Evolutionary conservation across 441 rosid genomes (phyloP).

Genomic region (Corymbia citriodora): DNA sequence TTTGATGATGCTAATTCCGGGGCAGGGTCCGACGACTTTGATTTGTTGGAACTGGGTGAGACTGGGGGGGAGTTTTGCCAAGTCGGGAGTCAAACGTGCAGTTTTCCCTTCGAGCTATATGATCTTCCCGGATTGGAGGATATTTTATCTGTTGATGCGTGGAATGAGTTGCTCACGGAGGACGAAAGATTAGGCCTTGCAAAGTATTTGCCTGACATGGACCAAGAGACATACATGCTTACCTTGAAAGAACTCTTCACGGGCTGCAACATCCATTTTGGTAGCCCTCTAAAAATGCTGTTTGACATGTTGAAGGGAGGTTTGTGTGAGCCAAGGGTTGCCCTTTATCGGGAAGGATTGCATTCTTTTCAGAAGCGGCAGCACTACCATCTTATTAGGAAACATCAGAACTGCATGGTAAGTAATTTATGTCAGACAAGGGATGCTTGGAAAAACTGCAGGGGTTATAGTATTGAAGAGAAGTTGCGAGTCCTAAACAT

Average conservation of each 20-base stretch:
- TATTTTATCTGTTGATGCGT: slow-evolving; percentile 85
- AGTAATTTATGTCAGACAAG: slow-evolving; percentile 75
- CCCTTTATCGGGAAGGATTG: slow-evolving; percentile 84
- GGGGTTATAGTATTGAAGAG: slow-evolving; percentile 83
- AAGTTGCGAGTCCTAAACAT: slow-evolving; percentile 88
- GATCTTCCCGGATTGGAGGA: slow-evolving; percentile 73
- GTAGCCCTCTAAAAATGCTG: slow-evolving; percentile 73
- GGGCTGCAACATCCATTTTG: slow-evolving; percentile 82
- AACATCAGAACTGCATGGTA: slow-evolving; percentile 79
- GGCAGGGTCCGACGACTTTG: slow-evolving; percentile 97
- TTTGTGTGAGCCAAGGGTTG: slow-evolving; percentile 90
- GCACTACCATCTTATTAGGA: slow-evolving; percentile 83
- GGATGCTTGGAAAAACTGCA: slow-evolving; percentile 83
- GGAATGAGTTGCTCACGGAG: slow-evolving; percentile 86
- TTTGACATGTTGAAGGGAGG: slow-evolving; percentile 95
- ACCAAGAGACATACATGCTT: slow-evolving; percentile 54
- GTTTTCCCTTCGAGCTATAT: slow-evolving; percentile 81
- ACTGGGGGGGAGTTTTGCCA: slow-evolving; percentile 91
- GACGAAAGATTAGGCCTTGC: slow-evolving; percentile 77
- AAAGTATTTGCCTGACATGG: slow-evolving; percentile 78
- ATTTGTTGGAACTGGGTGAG: slow-evolving; percentile 92
- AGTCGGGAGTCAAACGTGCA: slow-evolving; percentile 73
- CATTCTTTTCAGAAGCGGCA: slow-evolving; percentile 56
- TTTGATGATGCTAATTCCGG: slow-evolving; percentile 96
- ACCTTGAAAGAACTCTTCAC: slow-evolving; percentile 76